Evolutionary conservation across 495 filamentous ascomycete species (phyloP).

Genomic region (Lepidopterella palustris): DNA sequence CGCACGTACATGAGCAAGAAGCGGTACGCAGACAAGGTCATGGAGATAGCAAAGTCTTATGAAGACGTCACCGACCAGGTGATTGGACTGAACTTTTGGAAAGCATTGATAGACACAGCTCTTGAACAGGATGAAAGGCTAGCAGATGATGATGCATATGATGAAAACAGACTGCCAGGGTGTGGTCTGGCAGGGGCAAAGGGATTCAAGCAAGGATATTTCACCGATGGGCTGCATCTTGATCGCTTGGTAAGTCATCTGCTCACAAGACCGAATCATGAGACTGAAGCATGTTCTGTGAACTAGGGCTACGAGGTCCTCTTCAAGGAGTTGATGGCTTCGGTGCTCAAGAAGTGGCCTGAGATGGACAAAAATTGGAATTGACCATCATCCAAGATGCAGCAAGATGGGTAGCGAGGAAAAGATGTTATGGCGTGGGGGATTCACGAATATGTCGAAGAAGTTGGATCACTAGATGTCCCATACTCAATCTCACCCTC

Average conservation of each 20-base stretch:
- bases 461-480: not conserved
- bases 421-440: not conserved
- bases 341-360: slow-evolving; percentile 25
- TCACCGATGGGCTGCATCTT: slow-evolving; percentile 30
- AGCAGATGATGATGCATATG: slow-evolving; percentile 20
- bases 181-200: slow-evolving; percentile 22
- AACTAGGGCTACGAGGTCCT: slow-evolving; percentile 25
- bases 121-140: slow-evolving; percentile 16
- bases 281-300: not conserved
- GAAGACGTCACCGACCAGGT: slow-evolving; percentile 19
- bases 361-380: slow-evolving; percentile 20
- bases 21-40: slow-evolving; percentile 28
- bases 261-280: not conserved
- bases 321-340: slow-evolving; percentile 12
- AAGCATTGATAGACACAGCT: slow-evolving; percentile 22
- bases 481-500: slow-evolving; percentile 27
- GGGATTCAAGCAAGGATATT: slow-evolving; percentile 24
- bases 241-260: slow-evolving; percentile 17
- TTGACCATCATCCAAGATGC: not conserved
- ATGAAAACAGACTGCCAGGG: slow-evolving; percentile 25
- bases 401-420: not conserved
- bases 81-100: slow-evolving; percentile 26
- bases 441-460: too few species aligned
- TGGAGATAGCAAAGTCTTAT: slow-evolving; percentile 28
- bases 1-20: slow-evolving; percentile 32